phyloP scores from a whole-genome alignment of 495 filamentous ascomycete species.

The Rusavskia elegans region DNA sequence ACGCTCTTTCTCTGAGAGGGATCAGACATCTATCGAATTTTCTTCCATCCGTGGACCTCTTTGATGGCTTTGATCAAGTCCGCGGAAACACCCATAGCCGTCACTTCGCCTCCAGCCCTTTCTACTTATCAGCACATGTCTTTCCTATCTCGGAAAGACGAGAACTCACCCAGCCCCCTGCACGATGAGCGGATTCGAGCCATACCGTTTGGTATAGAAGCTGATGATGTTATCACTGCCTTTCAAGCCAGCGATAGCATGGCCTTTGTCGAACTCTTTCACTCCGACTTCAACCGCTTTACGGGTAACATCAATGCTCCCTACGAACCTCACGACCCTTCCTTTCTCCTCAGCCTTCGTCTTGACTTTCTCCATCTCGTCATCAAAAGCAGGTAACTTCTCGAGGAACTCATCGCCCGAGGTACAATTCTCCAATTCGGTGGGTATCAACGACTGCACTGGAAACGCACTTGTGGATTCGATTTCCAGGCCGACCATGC shows the following conservation, averaged over 20 bases:
- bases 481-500: constrained; percentile 62
- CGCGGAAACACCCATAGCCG: constrained; percentile 84
- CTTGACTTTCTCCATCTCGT: constrained; percentile 70
- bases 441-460: constrained; percentile 78
- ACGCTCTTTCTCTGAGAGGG: too few species aligned
- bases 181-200: constrained; percentile 73
- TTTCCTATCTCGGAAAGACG: neutral
- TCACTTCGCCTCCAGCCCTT: constrained; percentile 78
- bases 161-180: constrained; percentile 63
- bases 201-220: constrained; percentile 93
- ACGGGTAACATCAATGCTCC: constrained; percentile 67
- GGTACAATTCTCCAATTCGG: constrained; percentile 54
- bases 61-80: constrained; percentile 74
- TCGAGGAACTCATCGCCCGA: constrained; percentile 72
- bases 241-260: constrained; percentile 82
- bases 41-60: too few species aligned
- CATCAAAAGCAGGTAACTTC: constrained; percentile 60
- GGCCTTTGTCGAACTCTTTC: constrained; percentile 67
- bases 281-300: constrained; percentile 76
- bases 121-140: neutral
- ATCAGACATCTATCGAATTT: too few species aligned
- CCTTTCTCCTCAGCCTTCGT: constrained; percentile 60
- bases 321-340: constrained; percentile 88
- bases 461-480: constrained; percentile 71
- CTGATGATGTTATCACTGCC: constrained; percentile 97